These are phyloP conservation scores for Ziziphus jujuba DNA, from an alignment of 306 rosid species.

Conservation along the genomic window DNA sequence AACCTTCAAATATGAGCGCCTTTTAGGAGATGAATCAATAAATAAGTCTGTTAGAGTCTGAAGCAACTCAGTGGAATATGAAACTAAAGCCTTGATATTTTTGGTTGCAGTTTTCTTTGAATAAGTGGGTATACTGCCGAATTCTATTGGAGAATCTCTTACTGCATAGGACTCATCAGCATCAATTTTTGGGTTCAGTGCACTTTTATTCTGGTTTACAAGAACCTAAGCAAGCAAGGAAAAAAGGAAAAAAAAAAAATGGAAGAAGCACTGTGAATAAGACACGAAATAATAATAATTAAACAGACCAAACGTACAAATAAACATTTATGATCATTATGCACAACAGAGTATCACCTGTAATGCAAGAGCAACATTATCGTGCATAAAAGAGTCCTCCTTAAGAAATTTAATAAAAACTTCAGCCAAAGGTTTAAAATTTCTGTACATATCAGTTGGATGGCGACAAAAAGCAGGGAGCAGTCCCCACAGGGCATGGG, in stretches of 20 bases:
- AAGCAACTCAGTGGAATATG: conserved; percentile 66
- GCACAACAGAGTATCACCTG: conserved; percentile 51
- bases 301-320: conserved; percentile 22
- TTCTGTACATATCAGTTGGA: conserved; percentile 67
- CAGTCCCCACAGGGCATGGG: conserved; percentile 64
- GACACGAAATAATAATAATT: conserved; percentile 11
- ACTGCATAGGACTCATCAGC: conserved; percentile 24
- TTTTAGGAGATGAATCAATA: conserved; percentile 51
- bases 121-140: conserved; percentile 42
- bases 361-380: conserved; percentile 60
- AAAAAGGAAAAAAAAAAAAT: no score
- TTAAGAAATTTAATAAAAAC: conserved; percentile 60
- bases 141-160: conserved; percentile 35
- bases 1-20: conserved; percentile 64
- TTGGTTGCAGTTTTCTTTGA: conserved; percentile 71
- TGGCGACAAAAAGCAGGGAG: conserved; percentile 83
- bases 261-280: conserved; percentile 6
- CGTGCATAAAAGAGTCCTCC: conserved; percentile 69
- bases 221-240: conserved; percentile 56
- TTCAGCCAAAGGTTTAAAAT: conserved; percentile 45
- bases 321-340: background rate
- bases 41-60: conserved; percentile 57
- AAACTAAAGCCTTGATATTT: conserved; percentile 68
- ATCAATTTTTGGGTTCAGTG: conserved; percentile 43
- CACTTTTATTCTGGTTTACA: conserved; percentile 73